Conservation (phyloP, 345 rosid species). For the Psidium guajava region DNA sequence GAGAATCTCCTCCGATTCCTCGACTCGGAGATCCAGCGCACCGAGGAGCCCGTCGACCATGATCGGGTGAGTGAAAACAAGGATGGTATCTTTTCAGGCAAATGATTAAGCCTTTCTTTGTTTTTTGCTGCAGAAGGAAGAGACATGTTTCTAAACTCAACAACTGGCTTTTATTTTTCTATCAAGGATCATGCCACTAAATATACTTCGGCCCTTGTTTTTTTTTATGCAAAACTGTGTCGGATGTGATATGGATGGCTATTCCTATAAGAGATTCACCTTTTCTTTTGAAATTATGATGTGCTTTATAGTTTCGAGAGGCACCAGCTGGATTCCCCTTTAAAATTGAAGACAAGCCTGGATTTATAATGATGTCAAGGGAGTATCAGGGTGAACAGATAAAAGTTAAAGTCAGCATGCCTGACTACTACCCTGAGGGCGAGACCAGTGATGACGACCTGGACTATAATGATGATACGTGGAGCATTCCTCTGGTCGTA, state of each 20-base stretch:
- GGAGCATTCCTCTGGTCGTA: constrained; percentile 58
- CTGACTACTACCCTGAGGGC: constrained; percentile 27
- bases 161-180: background rate
- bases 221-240: background rate
- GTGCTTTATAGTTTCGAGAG: constrained; percentile 39
- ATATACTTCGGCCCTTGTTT: background rate
- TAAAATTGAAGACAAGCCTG: constrained; percentile 63
- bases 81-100: background rate
- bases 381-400: constrained; percentile 62
- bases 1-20: too few species aligned
- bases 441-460: constrained; percentile 34
- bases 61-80: background rate
- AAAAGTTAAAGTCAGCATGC: constrained; percentile 73
- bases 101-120: background rate
- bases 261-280: background rate
- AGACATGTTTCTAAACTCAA: background rate
- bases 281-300: background rate
- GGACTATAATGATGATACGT: constrained; percentile 26
- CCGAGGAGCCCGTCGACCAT: too few species aligned
- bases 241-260: background rate
- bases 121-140: background rate
- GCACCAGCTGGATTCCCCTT: constrained; percentile 65
- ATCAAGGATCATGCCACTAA: background rate
- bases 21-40: too few species aligned
- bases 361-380: constrained; percentile 46